Evolutionary conservation across 2,329 filamentous ascomycete genomes (phyloP), one percentile per base, ranked within the genome.

Genomic region (Penicillium sp.): DNA sequence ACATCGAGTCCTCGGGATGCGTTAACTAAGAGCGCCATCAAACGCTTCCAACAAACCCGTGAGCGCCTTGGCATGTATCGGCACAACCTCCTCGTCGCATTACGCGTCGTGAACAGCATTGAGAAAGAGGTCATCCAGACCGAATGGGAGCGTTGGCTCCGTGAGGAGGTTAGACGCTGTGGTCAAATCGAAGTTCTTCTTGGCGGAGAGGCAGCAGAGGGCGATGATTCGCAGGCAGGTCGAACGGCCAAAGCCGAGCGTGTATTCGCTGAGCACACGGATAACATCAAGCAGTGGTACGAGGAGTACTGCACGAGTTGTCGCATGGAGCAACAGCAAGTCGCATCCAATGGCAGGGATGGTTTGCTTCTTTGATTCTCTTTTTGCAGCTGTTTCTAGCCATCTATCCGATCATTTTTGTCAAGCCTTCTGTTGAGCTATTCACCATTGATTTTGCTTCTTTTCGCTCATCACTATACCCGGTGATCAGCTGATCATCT

Each of bases 101-200:
- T 97, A 78, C 85, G 92, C 4, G 84, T 97, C 2, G 87, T 97
- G 57, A 97, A 97, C 73, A 87, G 83, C 53, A 85, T 97, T 27
- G 94, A 97, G 78, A 82, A 83, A 55, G 91, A 97, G 71, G 87
- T 96, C 70, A 74, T 97, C 50, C 83, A 85, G 66, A 88, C 88
- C 0, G 93, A 97, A 72, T 99, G 91, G 87, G 92, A 96, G 76
- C 89, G 90, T 60, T 99, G 93, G 92, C 81, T 97, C 29, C 74
- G 83, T 3, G 87, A 90, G 61, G 94, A 99, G 75, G 87, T 85
- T 60, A 74, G 79, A 32, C 83, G 89, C 45, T 99, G 94, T 71
- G 84, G 84, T 53, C 83, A 88, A 67, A 71, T 85, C 7, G 78
- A 80, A 38, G 69, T 67, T 13, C 72, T 85, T 62, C 67, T 83